These are phyloP conservation scores for Pochonia chlamydosporia DNA, from an alignment of 2,329 filamentous ascomycete genomes.

Conservation along the genomic window DNA sequence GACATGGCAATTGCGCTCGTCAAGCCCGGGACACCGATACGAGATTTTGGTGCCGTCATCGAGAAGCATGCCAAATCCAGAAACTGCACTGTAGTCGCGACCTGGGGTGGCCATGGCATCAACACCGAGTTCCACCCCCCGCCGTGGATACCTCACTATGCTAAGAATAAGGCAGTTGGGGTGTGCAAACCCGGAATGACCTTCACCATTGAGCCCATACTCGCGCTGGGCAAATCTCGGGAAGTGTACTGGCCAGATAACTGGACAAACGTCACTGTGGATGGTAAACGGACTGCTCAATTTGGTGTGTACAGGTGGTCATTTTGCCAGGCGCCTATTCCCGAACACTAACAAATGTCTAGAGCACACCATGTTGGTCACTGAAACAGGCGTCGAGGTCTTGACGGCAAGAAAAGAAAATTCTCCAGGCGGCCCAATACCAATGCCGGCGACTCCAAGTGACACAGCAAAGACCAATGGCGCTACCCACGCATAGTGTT, in stretches of 20 bases:
- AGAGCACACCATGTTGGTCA: slow-evolving; percentile 81
- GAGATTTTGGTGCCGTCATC: slow-evolving; percentile 90
- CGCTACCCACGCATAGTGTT: too few relatives aligned
- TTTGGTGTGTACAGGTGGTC: slow-evolving; percentile 59
- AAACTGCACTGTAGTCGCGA: slow-evolving; percentile 86
- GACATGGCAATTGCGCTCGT: slow-evolving; percentile 87
- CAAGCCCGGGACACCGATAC: slow-evolving; percentile 87
- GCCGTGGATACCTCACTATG: slow-evolving; percentile 94
- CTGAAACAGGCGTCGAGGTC: slow-evolving; percentile 75
- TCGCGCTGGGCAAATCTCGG: slow-evolving; percentile 81
- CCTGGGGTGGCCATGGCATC: slow-evolving; percentile 94
- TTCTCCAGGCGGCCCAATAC: slow-evolving; percentile 69
- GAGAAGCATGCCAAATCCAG: slow-evolving; percentile 87
- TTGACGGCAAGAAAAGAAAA: slow-evolving; percentile 67
- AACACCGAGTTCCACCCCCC: slow-evolving; percentile 90
- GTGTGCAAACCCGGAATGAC: slow-evolving; percentile 95
- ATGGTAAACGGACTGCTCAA: slow-evolving; percentile 86
- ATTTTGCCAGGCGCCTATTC: too few relatives aligned
- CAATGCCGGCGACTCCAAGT: slow-evolving; percentile 40
- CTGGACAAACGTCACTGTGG: slow-evolving; percentile 92
- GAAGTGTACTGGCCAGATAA: slow-evolving; percentile 98
- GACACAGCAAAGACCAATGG: too few relatives aligned
- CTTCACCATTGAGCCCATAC: slow-evolving; percentile 99
- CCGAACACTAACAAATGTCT: slow-evolving; percentile 2
- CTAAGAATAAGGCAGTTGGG: slow-evolving; percentile 95